A percentile compares a stretch with the other conserved stretches of the same genome.
Conservation (phyloP, 805 yeast genomes). For the Wickerhamomyces strasburgensis region DNA sequence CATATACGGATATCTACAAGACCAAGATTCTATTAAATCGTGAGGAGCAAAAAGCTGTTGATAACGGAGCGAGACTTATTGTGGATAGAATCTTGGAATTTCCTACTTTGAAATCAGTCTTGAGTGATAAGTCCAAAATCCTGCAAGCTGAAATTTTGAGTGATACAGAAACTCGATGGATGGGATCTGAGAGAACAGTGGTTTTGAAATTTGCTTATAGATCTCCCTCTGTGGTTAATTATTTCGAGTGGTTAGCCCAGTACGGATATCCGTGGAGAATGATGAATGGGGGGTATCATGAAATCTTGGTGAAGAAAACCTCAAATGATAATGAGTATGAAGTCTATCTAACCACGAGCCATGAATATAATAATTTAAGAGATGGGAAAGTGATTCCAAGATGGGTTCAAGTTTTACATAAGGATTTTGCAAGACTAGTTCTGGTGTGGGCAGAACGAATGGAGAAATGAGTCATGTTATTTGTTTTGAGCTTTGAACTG, state of each 20-base stretch:
- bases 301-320: slow-evolving; percentile 13
- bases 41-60: too few relatives aligned
- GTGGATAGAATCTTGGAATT: not conserved
- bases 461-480: too few relatives aligned
- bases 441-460: slow-evolving; percentile 1
- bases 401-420: slow-evolving; percentile 11
- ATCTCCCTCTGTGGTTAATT: slow-evolving; percentile 6
- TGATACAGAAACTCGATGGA: too few relatives aligned
- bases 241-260: slow-evolving; percentile 14
- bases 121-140: not conserved
- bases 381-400: slow-evolving; percentile 23
- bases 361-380: slow-evolving; percentile 20
- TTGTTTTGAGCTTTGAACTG: not conserved
- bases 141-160: not conserved
- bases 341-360: slow-evolving; percentile 18
- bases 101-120: not conserved
- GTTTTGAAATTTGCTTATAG: too few relatives aligned
- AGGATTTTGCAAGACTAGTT: slow-evolving; percentile 19
- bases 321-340: slow-evolving; percentile 9
- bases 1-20: slow-evolving; percentile 20
- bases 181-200: slow-evolving; percentile 1
- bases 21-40: too few relatives aligned
- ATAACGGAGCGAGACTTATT: not conserved
- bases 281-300: slow-evolving; percentile 24
- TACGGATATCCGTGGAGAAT: slow-evolving; percentile 26